phyloP scores from a whole-genome alignment of 306 rosid genomes.

The Ammopiptanthus mongolicus region DNA sequence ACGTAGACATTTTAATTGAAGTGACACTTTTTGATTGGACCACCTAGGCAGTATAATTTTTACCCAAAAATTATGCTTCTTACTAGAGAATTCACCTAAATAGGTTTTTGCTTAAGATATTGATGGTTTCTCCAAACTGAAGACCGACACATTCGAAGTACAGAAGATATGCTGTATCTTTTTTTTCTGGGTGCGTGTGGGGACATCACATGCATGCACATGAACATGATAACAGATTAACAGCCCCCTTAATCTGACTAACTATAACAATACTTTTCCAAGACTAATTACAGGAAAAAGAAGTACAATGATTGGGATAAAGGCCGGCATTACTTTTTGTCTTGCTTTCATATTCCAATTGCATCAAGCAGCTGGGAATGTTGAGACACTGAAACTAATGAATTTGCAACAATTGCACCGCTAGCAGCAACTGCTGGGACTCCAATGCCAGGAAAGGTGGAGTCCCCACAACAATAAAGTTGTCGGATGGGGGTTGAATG shows the following conservation, averaged over 20 bases:
- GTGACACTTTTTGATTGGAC: no score
- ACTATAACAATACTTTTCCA: not conserved
- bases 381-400: constrained; percentile 70
- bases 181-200: not conserved
- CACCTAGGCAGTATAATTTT: no score
- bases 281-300: not conserved
- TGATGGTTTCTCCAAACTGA: not conserved
- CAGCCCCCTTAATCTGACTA: not conserved
- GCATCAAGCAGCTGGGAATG: constrained; percentile 89
- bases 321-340: not conserved
- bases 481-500: constrained; percentile 70
- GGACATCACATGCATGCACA: not conserved
- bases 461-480: constrained; percentile 86
- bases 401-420: constrained; percentile 93
- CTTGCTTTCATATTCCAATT: constrained; percentile 60
- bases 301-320: not conserved
- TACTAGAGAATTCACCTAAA: no score
- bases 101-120: not conserved
- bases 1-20: no score
- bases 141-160: not conserved
- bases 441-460: constrained; percentile 96
- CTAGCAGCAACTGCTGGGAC: constrained; percentile 98
- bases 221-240: not conserved
- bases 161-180: not conserved
- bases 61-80: no score